These are phyloP conservation scores for Aquilaria yunnanensis DNA, from an alignment of 345 rosid genomes.

Conservation along the genomic window DNA sequence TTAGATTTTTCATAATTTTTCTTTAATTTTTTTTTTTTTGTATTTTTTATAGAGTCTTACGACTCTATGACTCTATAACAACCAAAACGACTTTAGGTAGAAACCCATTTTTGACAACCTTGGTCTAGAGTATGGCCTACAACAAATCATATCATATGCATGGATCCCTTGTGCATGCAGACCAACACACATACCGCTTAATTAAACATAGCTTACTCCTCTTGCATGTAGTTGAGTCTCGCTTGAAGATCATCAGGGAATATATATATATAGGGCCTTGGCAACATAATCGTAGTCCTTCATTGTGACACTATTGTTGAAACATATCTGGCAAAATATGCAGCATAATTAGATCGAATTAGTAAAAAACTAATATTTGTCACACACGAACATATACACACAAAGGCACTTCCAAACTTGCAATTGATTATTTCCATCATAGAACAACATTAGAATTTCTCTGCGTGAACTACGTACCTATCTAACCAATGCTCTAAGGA, in stretches of 20 bases:
- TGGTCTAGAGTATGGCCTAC: too few species aligned
- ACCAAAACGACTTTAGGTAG: too few species aligned
- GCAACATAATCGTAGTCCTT: constrained; percentile 80
- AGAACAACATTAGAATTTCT: too few species aligned
- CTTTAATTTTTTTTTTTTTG: too few species aligned
- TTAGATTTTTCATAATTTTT: too few species aligned
- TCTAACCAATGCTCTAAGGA: constrained; percentile 59
- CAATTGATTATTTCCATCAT: too few species aligned
- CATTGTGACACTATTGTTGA: constrained; percentile 77
- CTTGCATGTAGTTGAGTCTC: constrained; percentile 55
- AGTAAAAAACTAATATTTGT: neutral
- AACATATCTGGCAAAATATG: constrained; percentile 57
- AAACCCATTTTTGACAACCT: too few species aligned
- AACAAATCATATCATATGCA: too few species aligned
- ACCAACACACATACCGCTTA: constrained; percentile 29
- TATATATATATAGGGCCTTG: constrained; percentile 19
- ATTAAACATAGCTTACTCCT: constrained; percentile 75
- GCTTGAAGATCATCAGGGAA: constrained; percentile 59
- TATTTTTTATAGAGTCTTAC: too few species aligned
- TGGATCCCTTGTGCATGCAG: too few species aligned
- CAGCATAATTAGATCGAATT: neutral
- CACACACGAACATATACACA: neutral
- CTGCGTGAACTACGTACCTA: constrained; percentile 37
- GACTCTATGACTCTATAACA: too few species aligned
- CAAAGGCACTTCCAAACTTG: neutral